phyloP scores from a whole-genome alignment of 495 filamentous ascomycete genomes.

The Penicillium roqueforti region DNA sequence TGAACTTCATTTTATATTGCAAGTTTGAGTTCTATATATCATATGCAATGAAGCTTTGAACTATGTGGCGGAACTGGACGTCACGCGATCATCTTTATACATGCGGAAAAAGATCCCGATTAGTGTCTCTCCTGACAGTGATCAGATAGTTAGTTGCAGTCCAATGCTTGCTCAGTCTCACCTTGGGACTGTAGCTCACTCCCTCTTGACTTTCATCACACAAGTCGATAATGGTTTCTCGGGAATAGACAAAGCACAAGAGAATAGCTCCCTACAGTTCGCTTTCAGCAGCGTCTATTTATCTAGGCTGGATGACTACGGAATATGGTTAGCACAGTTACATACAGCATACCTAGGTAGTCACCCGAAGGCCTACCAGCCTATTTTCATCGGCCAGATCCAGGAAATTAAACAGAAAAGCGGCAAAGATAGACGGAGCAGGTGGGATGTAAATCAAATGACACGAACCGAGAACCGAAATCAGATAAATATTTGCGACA shows the following conservation, averaged over 20 bases:
- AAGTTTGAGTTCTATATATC: background rate
- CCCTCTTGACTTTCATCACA: too few species aligned
- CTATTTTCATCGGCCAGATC: background rate
- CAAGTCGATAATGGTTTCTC: background rate
- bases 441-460: background rate
- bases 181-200: background rate
- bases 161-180: background rate
- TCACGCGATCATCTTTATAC: background rate
- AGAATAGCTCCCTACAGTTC: background rate
- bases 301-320: background rate
- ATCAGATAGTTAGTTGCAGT: background rate
- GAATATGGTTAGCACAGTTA: conserved; percentile 1
- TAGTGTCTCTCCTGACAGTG: background rate
- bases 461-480: background rate
- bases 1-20: background rate
- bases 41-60: background rate
- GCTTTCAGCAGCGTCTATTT: background rate
- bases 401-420: background rate
- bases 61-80: background rate
- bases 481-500: background rate
- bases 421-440: background rate
- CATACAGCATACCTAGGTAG: background rate
- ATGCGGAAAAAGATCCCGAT: too few species aligned
- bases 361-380: background rate
- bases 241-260: background rate